A percentile compares a stretch with the other conserved stretches of the same genome.
phyloP scores from a whole-genome alignment of 257 asterid genomes.

The Gynochthodes officinalis region DNA sequence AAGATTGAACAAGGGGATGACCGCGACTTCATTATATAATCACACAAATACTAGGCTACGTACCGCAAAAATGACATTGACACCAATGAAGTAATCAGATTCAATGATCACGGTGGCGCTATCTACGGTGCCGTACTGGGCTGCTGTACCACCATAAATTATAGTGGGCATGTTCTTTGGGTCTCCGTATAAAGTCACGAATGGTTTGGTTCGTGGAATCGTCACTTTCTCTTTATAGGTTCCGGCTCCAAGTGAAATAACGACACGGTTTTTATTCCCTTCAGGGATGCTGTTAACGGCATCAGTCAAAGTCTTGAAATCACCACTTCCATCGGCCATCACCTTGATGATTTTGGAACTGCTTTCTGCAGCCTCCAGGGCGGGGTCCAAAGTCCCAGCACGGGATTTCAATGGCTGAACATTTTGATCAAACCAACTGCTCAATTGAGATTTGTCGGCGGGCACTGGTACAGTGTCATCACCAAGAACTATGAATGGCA shows the following conservation, averaged over 20 bases:
- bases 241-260: constrained; percentile 62
- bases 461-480: constrained; percentile 34
- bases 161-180: constrained; percentile 41
- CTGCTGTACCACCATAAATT: constrained; percentile 48
- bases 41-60: constrained; percentile 11
- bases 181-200: constrained; percentile 59
- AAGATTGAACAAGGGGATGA: no score
- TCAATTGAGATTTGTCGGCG: constrained; percentile 26
- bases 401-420: constrained; percentile 15
- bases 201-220: constrained; percentile 38
- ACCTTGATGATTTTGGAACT: constrained; percentile 33
- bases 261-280: constrained; percentile 41
- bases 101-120: constrained; percentile 58
- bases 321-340: constrained; percentile 44
- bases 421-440: constrained; percentile 47
- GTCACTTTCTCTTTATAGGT: constrained; percentile 57
- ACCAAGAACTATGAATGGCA: constrained; percentile 19
- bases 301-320: constrained; percentile 54
- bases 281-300: constrained; percentile 58
- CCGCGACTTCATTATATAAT: no score
- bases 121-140: constrained; percentile 44
- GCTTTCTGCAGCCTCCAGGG: constrained; percentile 32
- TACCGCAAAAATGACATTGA: constrained; percentile 63
- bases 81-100: constrained; percentile 54
- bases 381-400: constrained; percentile 26